Evolutionary conservation across 148 eudicot species (phyloP), one percentile per base, ranked within the genome.

Genomic region (Selenicereus undatus): DNA sequence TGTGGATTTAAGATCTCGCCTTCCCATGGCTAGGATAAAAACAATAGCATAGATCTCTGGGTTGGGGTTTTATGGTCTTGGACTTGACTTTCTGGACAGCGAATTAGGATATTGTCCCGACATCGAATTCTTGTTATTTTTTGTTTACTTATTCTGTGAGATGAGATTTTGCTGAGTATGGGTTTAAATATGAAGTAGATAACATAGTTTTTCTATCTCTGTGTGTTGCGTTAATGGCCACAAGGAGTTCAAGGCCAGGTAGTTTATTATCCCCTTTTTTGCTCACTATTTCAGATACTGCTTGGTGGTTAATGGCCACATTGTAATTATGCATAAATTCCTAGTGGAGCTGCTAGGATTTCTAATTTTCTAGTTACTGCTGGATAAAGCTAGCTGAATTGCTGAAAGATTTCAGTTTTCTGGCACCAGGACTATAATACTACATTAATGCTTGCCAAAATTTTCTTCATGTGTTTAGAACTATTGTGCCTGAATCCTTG

Each of bases 281-380:
- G 62, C 7, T 4, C 21, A 56, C 60, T 56, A 18, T 56, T 56
- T 20, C 22, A 17, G 21, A 5, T 18, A 20, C 62, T 56, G 62
- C 62, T 62, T n/a, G n/a, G 27, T n/a, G 68, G 26, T 62, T 62
- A 62, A 62, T 62, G 68, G 68, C 68, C 68, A 62, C 27, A 62
- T 6, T 21, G 68, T 18, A 22, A 32, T 48, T 13, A 36, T 39
- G 74, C n/a, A 20, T 71, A 39, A 39, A n/a, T 8, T 20, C 26
- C 10, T 32, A 60, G 5, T 60, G 66, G 26, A 60, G 11, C 66
- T 60, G 66, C 66, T 60, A 60, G 26, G 66, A 60, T 22, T 60
- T 60, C 20, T 32, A 32, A 32, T 32, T 22, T 60, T 60, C 27
- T 60, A n/a, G 26, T 60, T 60, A 60, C 66, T 7, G 24, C 66